Base-by-base conservation (phyloP, 495 filamentous ascomycete genomes). In the Parmelia sp. region DNA sequence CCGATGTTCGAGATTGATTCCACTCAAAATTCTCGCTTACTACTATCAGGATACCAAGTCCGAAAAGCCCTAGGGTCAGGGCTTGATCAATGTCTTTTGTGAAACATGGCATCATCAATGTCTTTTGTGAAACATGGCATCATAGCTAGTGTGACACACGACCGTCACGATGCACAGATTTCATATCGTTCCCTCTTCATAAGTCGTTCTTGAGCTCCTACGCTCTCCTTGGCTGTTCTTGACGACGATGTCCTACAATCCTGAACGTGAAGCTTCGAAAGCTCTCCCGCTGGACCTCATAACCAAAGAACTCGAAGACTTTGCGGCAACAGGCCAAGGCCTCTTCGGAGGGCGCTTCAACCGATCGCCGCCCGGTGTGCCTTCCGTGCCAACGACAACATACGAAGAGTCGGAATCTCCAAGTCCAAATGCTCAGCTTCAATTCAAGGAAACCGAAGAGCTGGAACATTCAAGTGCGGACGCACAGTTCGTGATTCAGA, bases 271-370 rank as follows among this genome's bases (percentile, higher is more conserved):
- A 47, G 44, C 44, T 47, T 47, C 44, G 21, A 47, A 7, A 23
- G 44, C 44, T 47, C 44, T 47, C 44, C 44, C 44, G 11, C 0
- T 47, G 44, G 44, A 47, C 21, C 8, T 23, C 44, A 47, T 47
- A 47, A 17, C 3, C 21, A 47, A 47, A 47, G 44, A n/a, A 47
- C 44, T 47, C 23, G 44, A n/a, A 23, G 44, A 47, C 44, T 47
- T 47, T 47, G 44, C 44, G 44, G 44, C 44, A 47, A 17, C 21
- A 19, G 44, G 44, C 9, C 21, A 47, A 47, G 44, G 23, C 44
- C n/a, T 47, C 21, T 47, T n/a, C 44, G n/a, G 44, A 47, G 23
- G 44, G 44, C 44, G 44, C 44, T 47, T 47, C 44, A 47, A n/a
- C 44, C 44, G 44, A 47, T 47, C 44, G 44, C 44, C 44, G 3